These are phyloP conservation scores for Pseudozyma pruni DNA, from an alignment of 1,284 basidiomycete genomes.

Conservation along the genomic window DNA sequence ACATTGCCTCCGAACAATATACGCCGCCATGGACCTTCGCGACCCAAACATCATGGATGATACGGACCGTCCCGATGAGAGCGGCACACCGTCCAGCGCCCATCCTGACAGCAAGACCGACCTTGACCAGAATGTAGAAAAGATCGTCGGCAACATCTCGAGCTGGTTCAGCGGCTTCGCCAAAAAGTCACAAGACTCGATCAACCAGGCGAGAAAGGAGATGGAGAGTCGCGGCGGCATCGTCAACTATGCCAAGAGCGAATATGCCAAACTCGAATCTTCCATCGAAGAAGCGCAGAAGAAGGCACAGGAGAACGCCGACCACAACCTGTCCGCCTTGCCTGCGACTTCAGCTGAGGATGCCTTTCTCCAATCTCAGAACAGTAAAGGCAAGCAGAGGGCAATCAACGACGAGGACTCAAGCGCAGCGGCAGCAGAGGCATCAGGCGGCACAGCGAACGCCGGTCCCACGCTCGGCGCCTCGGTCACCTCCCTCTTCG, in stretches of 20 bases:
- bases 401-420: slow-evolving; percentile 16
- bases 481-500: slow-evolving; percentile 42
- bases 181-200: slow-evolving; percentile 57
- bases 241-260: slow-evolving; percentile 49
- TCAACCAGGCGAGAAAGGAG: slow-evolving; percentile 48
- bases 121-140: slow-evolving; percentile 59
- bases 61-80: slow-evolving; percentile 12
- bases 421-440: neutral
- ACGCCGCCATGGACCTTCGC: slow-evolving; percentile 45
- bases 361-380: slow-evolving; percentile 9
- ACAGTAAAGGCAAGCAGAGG: slow-evolving; percentile 44
- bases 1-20: neutral
- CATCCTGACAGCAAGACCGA: slow-evolving; percentile 28
- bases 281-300: slow-evolving; percentile 56
- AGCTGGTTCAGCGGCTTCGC: slow-evolving; percentile 63
- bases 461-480: slow-evolving; percentile 29
- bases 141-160: slow-evolving; percentile 59
- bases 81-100: slow-evolving; percentile 11
- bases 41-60: slow-evolving; percentile 33
- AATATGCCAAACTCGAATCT: slow-evolving; percentile 54
- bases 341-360: neutral
- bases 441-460: neutral
- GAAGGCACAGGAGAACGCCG: slow-evolving; percentile 26
- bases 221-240: slow-evolving; percentile 59
- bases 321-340: too few species aligned